Base-by-base conservation (phyloP, 306 rosid genomes). In the Abrus precatorius region DNA sequence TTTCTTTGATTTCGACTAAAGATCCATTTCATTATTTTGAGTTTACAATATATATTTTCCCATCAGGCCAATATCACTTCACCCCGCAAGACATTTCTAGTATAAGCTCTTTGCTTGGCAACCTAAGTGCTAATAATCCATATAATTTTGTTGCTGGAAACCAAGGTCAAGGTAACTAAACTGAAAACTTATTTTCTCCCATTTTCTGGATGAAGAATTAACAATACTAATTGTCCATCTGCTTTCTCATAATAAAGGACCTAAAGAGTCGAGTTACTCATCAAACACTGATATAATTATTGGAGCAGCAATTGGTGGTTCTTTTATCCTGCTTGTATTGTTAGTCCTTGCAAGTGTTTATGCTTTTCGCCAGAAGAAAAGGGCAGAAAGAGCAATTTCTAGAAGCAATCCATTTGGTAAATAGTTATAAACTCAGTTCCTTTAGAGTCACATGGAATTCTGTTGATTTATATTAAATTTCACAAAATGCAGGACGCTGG, bases 301-400 rank as follows among this genome's bases (percentile, higher is more conserved):
- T 73, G 92, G 91, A 66, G 91, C 81, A 67, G 86, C 78, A 41
- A 80, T 75, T 80, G 94, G 89, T 30, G 85, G 94, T 78, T 56
- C 80, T 78, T 60, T 74, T 30, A 66, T 83, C 38, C 75, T 89
- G 75, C 72, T 90, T 53, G 57, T 88, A 61, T 13, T 85, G 6
- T 57, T 90, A 52, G 38, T 82, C 56, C 81, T 85, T 47, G 89
- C 82, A 33, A 91, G 88, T n/a, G 54, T 82, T 48, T 90, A 85
- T 85, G 91, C 84, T 72, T 57, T 86, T 78, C 65, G 49, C 69
- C 94, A 80, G 56, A 92, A 76, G 90, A 84, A 59, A 73, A 69
- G 77, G 52, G 92, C 87, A 28, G 82, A 78, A 72, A 80, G 68
- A 80, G 83, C 88, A 12, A 71, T 52, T 38, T 87, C 73, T 61